Percentiles rank a stretch among this genome's conserved stretches.
phyloP scores from a whole-genome alignment of 2,329 filamentous ascomycete species.

The Parasarocladium wereldwijsianum region DNA sequence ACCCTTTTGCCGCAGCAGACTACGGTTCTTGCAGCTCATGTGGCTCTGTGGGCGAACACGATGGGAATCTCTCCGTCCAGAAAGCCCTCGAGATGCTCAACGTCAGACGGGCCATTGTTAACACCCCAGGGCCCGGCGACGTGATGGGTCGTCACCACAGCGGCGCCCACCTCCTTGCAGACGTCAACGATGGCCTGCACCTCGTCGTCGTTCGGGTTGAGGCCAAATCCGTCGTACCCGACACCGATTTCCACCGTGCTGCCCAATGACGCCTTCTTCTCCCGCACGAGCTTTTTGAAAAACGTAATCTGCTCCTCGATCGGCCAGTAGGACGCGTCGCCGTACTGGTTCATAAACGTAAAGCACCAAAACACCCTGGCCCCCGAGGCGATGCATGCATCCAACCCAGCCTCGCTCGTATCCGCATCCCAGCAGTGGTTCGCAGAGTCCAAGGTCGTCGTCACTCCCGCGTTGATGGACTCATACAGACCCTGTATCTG shows the following conservation, averaged over 20 bases:
- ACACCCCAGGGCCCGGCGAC: slow-evolving; percentile 23
- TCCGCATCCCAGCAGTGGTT: slow-evolving; percentile 30
- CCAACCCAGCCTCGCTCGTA: slow-evolving; percentile 26
- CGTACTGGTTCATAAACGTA: slow-evolving; percentile 19
- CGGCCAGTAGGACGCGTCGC: slow-evolving; percentile 2
- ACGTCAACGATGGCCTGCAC: slow-evolving; percentile 17
- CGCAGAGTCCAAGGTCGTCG: slow-evolving; percentile 36
- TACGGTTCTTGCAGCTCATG: slow-evolving; percentile 22
- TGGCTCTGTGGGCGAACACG: slow-evolving; percentile 36
- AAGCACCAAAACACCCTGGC: slow-evolving; percentile 32
- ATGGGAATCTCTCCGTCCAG: slow-evolving; percentile 30
- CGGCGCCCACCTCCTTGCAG: slow-evolving; percentile 21
- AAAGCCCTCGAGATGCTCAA: slow-evolving; percentile 18
- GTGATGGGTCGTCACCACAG: slow-evolving; percentile 30
- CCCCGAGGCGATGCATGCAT: slow-evolving; percentile 27
- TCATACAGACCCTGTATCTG: slow-evolving; percentile 33
- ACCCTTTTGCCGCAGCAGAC: slow-evolving; percentile 30
- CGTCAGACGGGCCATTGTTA: slow-evolving; percentile 22
- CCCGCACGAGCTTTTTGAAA: slow-evolving; percentile 4
- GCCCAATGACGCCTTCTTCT: slow-evolving; percentile 10
- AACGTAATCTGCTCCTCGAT: slow-evolving; percentile 5
- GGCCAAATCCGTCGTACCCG: slow-evolving; percentile 24
- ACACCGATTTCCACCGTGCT: slow-evolving; percentile 24
- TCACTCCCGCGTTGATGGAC: slow-evolving; percentile 36
- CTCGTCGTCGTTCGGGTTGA: slow-evolving; percentile 12